A percentile compares a stretch with the other conserved stretches of the same genome.
These are phyloP conservation scores for Metschnikowia noctiluminum DNA, from an alignment of 805 yeast species.

Conservation along the genomic window DNA sequence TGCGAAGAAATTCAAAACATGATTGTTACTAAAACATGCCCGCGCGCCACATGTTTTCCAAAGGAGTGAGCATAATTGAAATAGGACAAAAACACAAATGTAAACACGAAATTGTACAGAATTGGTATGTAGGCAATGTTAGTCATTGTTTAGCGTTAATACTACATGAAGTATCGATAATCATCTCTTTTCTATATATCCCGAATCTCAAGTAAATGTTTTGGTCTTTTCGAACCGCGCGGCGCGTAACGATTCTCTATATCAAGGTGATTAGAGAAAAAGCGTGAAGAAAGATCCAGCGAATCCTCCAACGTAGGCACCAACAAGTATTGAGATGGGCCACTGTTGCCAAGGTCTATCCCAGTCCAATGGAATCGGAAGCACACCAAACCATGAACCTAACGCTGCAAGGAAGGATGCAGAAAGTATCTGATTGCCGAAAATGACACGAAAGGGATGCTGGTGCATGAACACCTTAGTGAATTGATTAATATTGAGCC, in stretches of 20 bases:
- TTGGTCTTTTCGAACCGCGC: no score
- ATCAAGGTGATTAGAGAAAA: neutral
- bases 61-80: no score
- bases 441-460: conserved; percentile 28
- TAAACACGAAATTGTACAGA: no score
- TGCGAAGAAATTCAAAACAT: neutral
- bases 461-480: conserved; percentile 20
- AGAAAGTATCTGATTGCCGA: conserved; percentile 26
- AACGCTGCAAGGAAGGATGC: conserved; percentile 31
- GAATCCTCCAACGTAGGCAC: conserved; percentile 72
- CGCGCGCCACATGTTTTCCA: no score
- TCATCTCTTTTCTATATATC: no score
- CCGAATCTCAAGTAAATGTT: no score
- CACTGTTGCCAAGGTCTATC: conserved; percentile 96
- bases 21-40: no score
- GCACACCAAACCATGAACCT: conserved; percentile 91
- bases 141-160: no score
- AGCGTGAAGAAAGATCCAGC: conserved; percentile 41
- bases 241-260: no score
- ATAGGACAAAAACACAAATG: no score
- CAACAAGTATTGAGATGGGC: conserved; percentile 85
- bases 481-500: conserved; percentile 45
- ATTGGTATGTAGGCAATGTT: no score
- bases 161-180: no score
- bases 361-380: conserved; percentile 96